Base-by-base conservation (phyloP, 1,139 yeast species). In the Geotrichum carabidarum region DNA sequence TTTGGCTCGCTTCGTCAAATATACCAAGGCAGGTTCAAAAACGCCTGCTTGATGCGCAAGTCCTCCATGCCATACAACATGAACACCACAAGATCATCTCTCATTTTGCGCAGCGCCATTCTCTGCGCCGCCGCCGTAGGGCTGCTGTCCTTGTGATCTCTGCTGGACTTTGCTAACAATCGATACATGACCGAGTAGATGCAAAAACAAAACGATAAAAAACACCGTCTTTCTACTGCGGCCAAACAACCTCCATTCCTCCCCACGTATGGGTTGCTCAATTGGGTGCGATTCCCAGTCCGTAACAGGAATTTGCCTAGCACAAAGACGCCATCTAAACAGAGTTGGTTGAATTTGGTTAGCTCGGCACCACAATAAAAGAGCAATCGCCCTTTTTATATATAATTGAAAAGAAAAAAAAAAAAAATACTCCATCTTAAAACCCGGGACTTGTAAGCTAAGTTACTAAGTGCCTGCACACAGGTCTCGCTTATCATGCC, bases 31-130 rank as follows among this genome's bases (percentile, higher is more conserved):
- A 45, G 8, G 17, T 8, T 22, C 11, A 45, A 32, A 31, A 45
- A 45, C 12, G 49, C 49, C n/a, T 35, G 34, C 2, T 15, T 14
- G 17, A 45, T 32, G 5, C 49, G 41, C 32, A 17, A 1, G 41
- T 45, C 49, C 32, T 45, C 49, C 49, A 45, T 45, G 5, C 18
- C 15, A 30, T 36, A 35, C n/a, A 45, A 12, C 49, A 45, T 45
- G 17, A 31, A 45, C 34, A 17, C 49, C 12, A 22, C 18, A 3
- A 45, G 6, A n/a, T 45, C 34, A 22, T 45, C 32, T 12, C 17
- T 14, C 15, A 45, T 31, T 18, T 45, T 36, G 8, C 12, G 14
- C 30, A 45, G 14, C 31, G 34, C 34, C 11, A 8, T 27, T 6
- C 18, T 17, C 36, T 45, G 42, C 34, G 34, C 41, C 34, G 15